phyloP scores from a whole-genome alignment of 257 asterid genomes.

The Orobanche coerulescens region DNA sequence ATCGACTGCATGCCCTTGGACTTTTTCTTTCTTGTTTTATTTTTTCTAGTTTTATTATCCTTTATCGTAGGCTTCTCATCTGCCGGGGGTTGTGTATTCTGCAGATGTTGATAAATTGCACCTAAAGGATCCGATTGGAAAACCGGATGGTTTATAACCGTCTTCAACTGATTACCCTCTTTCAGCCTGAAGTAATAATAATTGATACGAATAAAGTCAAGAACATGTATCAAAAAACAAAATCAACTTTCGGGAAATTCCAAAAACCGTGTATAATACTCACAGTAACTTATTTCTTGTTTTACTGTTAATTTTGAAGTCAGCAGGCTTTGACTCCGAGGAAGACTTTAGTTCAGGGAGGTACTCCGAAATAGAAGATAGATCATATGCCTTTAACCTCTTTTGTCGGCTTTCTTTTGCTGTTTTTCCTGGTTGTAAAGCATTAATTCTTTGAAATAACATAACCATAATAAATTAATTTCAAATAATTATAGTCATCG shows the following conservation, averaged over 20 bases:
- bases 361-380: slow-evolving; percentile 55
- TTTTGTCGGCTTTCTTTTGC: slow-evolving; percentile 40
- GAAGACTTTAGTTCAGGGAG: slow-evolving; percentile 58
- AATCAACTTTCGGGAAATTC: not conserved
- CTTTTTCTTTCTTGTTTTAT: slow-evolving; percentile 40
- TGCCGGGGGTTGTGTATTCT: slow-evolving; percentile 52
- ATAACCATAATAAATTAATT: not conserved
- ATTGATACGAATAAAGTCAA: slow-evolving; percentile 13
- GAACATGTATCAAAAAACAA: slow-evolving; percentile 12
- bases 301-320: slow-evolving; percentile 57
- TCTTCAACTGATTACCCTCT: slow-evolving; percentile 53
- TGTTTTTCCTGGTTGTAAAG: slow-evolving; percentile 41
- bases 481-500: not conserved
- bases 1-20: slow-evolving; percentile 43
- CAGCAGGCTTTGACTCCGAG: slow-evolving; percentile 28
- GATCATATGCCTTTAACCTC: slow-evolving; percentile 65
- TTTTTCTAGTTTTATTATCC: slow-evolving; percentile 34
- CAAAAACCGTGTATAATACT: slow-evolving; percentile 29
- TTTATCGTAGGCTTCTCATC: slow-evolving; percentile 47
- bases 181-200: slow-evolving; percentile 42
- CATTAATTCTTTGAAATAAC: not conserved
- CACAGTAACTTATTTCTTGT: slow-evolving; percentile 53
- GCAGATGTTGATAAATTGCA: slow-evolving; percentile 63
- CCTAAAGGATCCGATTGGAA: slow-evolving; percentile 65
- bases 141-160: slow-evolving; percentile 48